Conservation (phyloP, 2,329 filamentous ascomycete species). For the Fusarium ambrosium region DNA sequence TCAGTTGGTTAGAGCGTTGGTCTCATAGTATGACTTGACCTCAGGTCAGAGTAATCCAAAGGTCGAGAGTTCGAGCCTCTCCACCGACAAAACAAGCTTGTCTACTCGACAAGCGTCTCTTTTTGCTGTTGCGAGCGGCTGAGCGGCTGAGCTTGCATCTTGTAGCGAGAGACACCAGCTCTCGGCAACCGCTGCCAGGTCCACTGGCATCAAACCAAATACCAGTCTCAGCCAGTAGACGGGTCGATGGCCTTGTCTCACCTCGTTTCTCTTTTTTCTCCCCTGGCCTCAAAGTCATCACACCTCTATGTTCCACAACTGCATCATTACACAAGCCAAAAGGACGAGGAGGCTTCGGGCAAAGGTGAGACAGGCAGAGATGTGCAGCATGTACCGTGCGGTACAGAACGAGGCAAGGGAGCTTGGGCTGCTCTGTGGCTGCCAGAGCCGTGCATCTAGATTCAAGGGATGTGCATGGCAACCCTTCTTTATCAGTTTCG, state of each 20-base stretch:
- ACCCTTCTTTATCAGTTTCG: slow-evolving; percentile 8
- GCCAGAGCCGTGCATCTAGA: slow-evolving; percentile 18
- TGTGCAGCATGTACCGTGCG: slow-evolving; percentile 23
- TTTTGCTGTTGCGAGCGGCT: slow-evolving; percentile 8
- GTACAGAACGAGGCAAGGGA: slow-evolving; percentile 34
- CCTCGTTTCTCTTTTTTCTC: slow-evolving; percentile 3
- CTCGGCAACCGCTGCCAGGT: not conserved
- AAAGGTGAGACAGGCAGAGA: slow-evolving; percentile 32
- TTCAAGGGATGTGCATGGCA: slow-evolving; percentile 23
- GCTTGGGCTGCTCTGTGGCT: slow-evolving; percentile 21
- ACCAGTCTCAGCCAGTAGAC: slow-evolving; percentile 21
- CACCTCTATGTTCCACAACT: slow-evolving; percentile 31
- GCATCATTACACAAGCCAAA: slow-evolving; percentile 18
- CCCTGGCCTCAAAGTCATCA: slow-evolving; percentile 29
- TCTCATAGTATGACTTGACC: not conserved
- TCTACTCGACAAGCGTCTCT: not conserved
- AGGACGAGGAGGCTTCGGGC: slow-evolving; percentile 23
- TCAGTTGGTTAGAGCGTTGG: not conserved
- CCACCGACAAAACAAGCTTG: slow-evolving; percentile 34
- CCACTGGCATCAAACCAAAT: slow-evolving; percentile 13
- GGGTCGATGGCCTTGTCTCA: slow-evolving; percentile 30
- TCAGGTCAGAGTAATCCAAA: slow-evolving; percentile 38
- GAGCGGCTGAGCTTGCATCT: not conserved
- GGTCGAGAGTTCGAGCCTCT: slow-evolving; percentile 45
- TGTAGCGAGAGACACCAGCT: not conserved